These are phyloP conservation scores for Tulasnella sp. DNA, from an alignment of 768 basidiomycete genomes.

Conservation along the genomic window DNA sequence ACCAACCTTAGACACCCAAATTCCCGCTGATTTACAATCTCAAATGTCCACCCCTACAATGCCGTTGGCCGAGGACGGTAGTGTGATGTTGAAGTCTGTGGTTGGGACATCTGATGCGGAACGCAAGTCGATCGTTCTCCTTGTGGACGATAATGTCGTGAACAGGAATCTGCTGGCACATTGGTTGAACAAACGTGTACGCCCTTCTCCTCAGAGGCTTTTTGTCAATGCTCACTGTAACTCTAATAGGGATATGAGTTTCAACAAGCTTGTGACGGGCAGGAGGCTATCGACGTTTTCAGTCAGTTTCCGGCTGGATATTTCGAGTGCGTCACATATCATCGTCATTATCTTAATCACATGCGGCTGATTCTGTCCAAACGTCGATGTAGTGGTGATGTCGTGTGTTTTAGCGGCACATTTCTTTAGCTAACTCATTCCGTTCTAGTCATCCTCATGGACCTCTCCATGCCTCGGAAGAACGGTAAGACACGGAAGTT, in stretches of 20 bases:
- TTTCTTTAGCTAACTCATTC: background rate
- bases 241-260: slow-evolving; percentile 52
- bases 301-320: slow-evolving; percentile 45
- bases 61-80: slow-evolving; percentile 33
- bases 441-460: slow-evolving; percentile 63
- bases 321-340: slow-evolving; percentile 70
- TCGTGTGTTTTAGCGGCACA: background rate
- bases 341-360: background rate
- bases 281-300: slow-evolving; percentile 70
- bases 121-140: slow-evolving; percentile 45
- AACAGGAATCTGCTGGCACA: slow-evolving; percentile 58
- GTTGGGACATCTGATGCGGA: slow-evolving; percentile 38
- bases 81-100: slow-evolving; percentile 59
- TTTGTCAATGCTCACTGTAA: slow-evolving; percentile 39
- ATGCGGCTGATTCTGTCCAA: too few relatives aligned
- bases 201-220: slow-evolving; percentile 4
- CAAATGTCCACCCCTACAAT: slow-evolving; percentile 20
- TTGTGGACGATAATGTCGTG: slow-evolving; percentile 86
- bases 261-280: slow-evolving; percentile 72
- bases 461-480: slow-evolving; percentile 88
- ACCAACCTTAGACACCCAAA: background rate
- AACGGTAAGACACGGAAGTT: slow-evolving; percentile 49
- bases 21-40: background rate
- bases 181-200: slow-evolving; percentile 27
- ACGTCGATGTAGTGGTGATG: slow-evolving; percentile 7